Evolutionary conservation across 805 yeast species (phyloP).

Genomic region (Spathaspora boniae): DNA sequence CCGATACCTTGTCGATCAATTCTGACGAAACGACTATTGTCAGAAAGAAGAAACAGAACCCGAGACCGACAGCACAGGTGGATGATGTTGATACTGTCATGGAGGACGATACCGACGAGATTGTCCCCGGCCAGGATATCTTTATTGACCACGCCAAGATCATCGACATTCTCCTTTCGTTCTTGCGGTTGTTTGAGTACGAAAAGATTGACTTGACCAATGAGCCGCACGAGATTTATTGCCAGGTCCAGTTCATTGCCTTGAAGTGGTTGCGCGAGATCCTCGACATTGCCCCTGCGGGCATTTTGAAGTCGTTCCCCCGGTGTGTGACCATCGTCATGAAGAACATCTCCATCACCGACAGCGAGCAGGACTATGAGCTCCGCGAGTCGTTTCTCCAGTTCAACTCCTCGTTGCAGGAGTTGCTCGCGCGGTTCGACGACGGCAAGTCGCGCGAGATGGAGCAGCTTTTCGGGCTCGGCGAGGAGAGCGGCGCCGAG

Average conservation of each 20-base stretch:
- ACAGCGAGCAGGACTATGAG: conserved; percentile 34
- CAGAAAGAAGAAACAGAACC: conserved; percentile 15
- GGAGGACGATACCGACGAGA: conserved; percentile 23
- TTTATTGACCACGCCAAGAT: conserved; percentile 76
- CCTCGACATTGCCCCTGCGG: conserved; percentile 68
- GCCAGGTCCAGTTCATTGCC: conserved; percentile 73
- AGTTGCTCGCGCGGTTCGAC: conserved; percentile 28
- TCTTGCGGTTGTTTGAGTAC: conserved; percentile 67
- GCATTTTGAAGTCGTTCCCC: conserved; percentile 71
- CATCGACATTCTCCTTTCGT: conserved; percentile 76
- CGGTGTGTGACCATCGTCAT: conserved; percentile 68
- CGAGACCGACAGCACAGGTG: conserved; percentile 49
- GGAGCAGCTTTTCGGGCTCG: conserved; percentile 39
- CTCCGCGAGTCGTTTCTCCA: conserved; percentile 33
- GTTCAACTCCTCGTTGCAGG: conserved; percentile 32
- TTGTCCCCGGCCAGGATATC: conserved; percentile 63
- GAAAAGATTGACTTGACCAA: conserved; percentile 25
- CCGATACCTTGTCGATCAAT: conserved; percentile 23
- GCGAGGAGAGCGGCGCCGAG: conserved; percentile 36
- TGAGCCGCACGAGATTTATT: conserved; percentile 35
- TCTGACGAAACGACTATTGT: conserved; percentile 25
- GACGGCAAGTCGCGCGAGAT: conserved; percentile 8
- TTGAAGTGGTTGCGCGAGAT: conserved; percentile 79
- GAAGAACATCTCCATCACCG: conserved; percentile 33
- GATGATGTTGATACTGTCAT: no score